Evolutionary conservation across 129 eudicot species (phyloP), one percentile per base, ranked within the genome.

Genomic region (Flaveria bidentis): DNA sequence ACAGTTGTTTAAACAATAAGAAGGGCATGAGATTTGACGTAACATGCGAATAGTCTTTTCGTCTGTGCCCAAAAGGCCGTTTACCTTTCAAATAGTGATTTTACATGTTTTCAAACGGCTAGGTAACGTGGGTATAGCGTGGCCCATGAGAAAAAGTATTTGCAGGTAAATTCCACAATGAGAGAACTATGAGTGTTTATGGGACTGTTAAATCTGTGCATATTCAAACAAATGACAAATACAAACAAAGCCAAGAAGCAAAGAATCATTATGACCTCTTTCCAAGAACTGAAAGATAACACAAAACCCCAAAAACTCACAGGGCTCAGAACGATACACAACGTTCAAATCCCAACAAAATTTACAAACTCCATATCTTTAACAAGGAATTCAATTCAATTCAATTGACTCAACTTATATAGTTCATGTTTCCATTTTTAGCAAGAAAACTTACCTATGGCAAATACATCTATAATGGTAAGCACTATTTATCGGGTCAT

Each of bases 391-490:
- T 70, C 74, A 62, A 17, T 56, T 70, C 74, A 62, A 17, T 65
- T 65, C 47, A 72, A 42, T 44, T 76, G 61, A 60, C 81, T 70
- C 69, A 76, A 76, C 51, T 66, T 71, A 71, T 82, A 56, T 72
- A 66, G 74, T 46, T 46, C 78, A 79, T 61, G 28, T 79, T n/a
- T 71, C 47, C 51, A 36, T 52, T 56, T 49, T 39, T 66, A 63
- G 30, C 51, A 30, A 64, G 47, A 76, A 47, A 36, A 0, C 55
- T 86, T 82, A 90, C 90, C 90, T 84, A 79, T 93, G 98, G 71
- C 98, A 93, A 17, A 93, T 91, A 85, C 98, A 93, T 85, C 82
- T 93, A 88, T 93, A 93, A 80, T 91, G 98, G 73, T 93, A 93
- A 0, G 98, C 84, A 33, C 98, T 93, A 76, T 93, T 87, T 42